These are phyloP conservation scores for Aristolochia californica DNA, from an alignment of 164 flowering plant species.

Conservation along the genomic window DNA sequence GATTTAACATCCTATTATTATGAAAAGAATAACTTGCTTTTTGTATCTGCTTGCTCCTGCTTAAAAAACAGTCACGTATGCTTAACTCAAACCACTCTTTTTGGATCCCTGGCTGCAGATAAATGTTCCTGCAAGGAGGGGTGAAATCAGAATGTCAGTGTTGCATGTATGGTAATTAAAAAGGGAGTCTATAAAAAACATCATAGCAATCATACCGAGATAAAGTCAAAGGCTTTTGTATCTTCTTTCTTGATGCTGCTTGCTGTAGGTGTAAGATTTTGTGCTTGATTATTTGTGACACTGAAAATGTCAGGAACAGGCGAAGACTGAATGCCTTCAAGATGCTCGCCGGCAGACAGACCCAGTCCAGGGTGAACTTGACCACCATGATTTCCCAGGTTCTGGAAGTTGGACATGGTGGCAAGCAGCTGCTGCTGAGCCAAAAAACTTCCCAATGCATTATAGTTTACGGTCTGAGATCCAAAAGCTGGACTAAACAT, in stretches of 20 bases:
- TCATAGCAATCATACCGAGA: slow-evolving; percentile 24
- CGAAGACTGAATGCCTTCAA: slow-evolving; percentile 38
- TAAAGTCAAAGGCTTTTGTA: slow-evolving; percentile 88
- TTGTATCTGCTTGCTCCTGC: too few species aligned
- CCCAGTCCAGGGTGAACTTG: slow-evolving; percentile 27
- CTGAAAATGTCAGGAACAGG: slow-evolving; percentile 77
- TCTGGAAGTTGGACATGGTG: slow-evolving; percentile 70
- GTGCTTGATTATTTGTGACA: slow-evolving; percentile 32
- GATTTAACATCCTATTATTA: too few species aligned
- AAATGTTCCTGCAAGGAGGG: slow-evolving; percentile 58
- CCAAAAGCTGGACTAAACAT: slow-evolving; percentile 49
- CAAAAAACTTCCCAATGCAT: slow-evolving; percentile 55
- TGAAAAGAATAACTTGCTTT: too few species aligned
- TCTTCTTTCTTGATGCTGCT: slow-evolving; percentile 76
- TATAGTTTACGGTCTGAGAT: slow-evolving; percentile 53
- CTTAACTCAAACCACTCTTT: slow-evolving; percentile 31
- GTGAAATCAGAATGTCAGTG: not conserved
- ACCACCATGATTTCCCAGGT: slow-evolving; percentile 37
- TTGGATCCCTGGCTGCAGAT: slow-evolving; percentile 75
- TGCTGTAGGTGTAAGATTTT: slow-evolving; percentile 29
- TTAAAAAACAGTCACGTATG: too few species aligned
- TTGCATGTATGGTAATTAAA: not conserved
- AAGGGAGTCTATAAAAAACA: not conserved
- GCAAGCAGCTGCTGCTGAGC: slow-evolving; percentile 80
- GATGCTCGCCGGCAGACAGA: slow-evolving; percentile 20